Base-by-base conservation (phyloP, 1,284 basidiomycete species). In the Vanrija pseudolonga region DNA sequence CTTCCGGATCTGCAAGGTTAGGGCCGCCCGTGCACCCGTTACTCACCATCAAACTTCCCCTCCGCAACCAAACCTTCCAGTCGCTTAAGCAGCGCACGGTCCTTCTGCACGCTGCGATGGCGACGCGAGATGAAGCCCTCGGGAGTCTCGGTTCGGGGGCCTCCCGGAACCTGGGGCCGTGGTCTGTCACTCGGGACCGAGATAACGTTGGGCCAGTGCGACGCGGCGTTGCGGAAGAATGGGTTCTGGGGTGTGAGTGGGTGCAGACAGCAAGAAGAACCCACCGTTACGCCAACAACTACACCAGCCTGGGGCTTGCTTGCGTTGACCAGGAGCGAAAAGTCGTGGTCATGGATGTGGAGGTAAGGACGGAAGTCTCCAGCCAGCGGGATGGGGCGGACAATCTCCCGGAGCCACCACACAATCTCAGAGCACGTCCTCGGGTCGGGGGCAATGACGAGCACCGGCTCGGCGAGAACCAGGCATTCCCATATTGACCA, bases 401-500 rank as follows among this genome's bases (percentile, higher is more conserved):
- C 73, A 3, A 98, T 78, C 70, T 96, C 92, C 24, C 89, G 81
- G 41, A 98, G 75, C 91, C 92, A 90, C 90, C 91, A 89, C 18
- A 95, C 79, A 37, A 88, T 85, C 67, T 93, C 85, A 1, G 74
- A 76, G 48, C 89, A 91, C 61, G 85, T 83, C 17, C 84, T 80
- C 0, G 91, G 89, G 11, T 92, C 91, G 0, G 84, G 77, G 2
- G 87, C 90, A 60, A 89, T 94, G 18, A 98, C 80, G 5, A 98
- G 77, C 8, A 98, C 81, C 0, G 94, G 93, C 67, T 96, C 92
- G 56, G 86, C 88, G 8, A 96, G 79, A 0, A 94, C 80, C 1
- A 95, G 77, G 55, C 91, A 91, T 73, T 96, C 92, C 92, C 93
- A 96, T 51, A 96, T 82, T 2, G 90, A 88, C 89, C 91, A 93